Conservation (phyloP, 768 basidiomycete genomes). For the Podaxis sp. region DNA sequence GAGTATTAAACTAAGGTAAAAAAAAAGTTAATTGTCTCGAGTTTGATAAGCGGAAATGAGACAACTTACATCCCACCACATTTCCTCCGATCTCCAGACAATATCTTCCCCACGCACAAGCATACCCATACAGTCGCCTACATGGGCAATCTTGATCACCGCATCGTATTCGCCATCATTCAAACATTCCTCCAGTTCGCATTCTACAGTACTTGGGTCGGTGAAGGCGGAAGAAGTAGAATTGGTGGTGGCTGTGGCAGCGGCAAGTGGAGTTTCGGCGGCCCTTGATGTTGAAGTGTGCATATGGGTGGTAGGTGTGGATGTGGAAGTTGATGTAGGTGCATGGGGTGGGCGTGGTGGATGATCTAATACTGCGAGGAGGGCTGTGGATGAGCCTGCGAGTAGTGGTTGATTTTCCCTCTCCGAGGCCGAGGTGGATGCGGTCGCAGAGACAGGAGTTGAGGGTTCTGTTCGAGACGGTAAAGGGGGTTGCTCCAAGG, state of each 20-base stretch:
- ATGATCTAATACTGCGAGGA: slow-evolving; percentile 60
- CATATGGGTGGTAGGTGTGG: not conserved
- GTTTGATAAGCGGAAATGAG: not conserved
- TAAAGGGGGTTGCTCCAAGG: slow-evolving; percentile 8
- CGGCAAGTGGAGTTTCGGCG: slow-evolving; percentile 1
- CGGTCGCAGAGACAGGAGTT: slow-evolving; percentile 20
- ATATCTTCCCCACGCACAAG: slow-evolving; percentile 76
- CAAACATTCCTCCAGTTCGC: slow-evolving; percentile 3
- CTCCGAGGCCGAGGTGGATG: slow-evolving; percentile 7
- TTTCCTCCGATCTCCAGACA: slow-evolving; percentile 85
- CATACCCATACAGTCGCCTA: slow-evolving; percentile 88
- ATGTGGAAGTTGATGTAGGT: not conserved
- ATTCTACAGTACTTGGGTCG: not conserved
- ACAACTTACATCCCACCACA: slow-evolving; percentile 79
- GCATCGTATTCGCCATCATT: slow-evolving; percentile 34
- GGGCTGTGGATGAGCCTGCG: slow-evolving; percentile 63
- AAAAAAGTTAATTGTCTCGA: not conserved
- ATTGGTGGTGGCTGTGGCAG: slow-evolving; percentile 1
- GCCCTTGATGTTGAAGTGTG: not conserved
- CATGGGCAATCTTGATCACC: slow-evolving; percentile 75
- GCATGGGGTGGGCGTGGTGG: slow-evolving; percentile 15
- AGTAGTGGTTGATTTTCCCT: slow-evolving; percentile 33
- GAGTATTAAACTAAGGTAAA: slow-evolving; percentile 33
- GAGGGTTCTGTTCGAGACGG: slow-evolving; percentile 9
- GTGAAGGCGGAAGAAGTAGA: not conserved